Base-by-base conservation (phyloP, 2,329 filamentous ascomycete genomes). In the Ilyonectria destructans region DNA sequence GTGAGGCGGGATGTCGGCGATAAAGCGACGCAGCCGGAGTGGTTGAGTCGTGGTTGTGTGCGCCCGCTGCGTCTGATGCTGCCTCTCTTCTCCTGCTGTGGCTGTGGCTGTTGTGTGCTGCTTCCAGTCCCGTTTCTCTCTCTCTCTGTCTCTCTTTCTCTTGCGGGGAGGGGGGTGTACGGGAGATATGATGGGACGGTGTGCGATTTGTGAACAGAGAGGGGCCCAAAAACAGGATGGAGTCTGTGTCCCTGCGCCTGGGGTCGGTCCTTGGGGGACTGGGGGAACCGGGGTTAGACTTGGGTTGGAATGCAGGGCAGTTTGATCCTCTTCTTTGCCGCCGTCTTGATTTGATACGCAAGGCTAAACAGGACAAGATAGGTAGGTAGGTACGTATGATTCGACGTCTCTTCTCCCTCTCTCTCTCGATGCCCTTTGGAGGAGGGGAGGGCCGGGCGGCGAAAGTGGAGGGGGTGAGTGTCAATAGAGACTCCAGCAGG, bases 251-350 rank as follows among this genome's bases (percentile, higher is more conserved):
- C 59, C 59, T 62, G 51, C 13, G 29, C 51, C 40, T 46, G 55
- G 55, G 40, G 62, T 26, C 26, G 26, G 26, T 26, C 46, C 62
- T 23, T 55, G 51, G 45, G 62, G 43, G 48, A 59, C 69, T 70
- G 73, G 73, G 72, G 71, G 73, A 74, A 68, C 73, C 61, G 65
- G 72, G 73, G 73, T 67, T 68, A 60, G 62, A 71, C 74, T 66
- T 69, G 68, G 68, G 66, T 65, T 65, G 59, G 66, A 45, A 69
- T 66, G 68, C 61, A 60, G 52, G 70, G 68, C 60, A 69, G 66
- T 58, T 19, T 65, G 60, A 51, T 67, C 65, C 43, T 65, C 65
- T 62, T 35, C 21, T 67, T 58, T 54, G 54, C 37, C 59, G 68
- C 37, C 71, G 43, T 49, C 60, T 62, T 71, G 58, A 52, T 52